Base-by-base conservation (phyloP, 1,139 yeast species). In the Scheffersomyces titani region DNA sequence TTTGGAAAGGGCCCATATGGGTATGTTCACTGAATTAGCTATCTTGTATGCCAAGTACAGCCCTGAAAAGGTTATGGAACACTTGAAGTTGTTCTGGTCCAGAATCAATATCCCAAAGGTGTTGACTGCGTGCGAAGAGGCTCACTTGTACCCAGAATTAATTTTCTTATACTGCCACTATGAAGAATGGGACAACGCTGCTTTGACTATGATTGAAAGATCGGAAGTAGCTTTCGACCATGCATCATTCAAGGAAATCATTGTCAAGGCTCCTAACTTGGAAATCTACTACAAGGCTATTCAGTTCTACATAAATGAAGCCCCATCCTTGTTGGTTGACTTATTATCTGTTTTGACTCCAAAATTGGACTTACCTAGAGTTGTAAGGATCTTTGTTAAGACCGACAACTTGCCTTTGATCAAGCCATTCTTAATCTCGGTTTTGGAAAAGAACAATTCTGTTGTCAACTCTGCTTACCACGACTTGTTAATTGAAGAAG, bases 171-270 rank as follows among this genome's bases (percentile, higher is more conserved):
- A 94, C 78, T 93, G 98, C 70, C 99, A 94, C 74, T 94, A 94
- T 72, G 99, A 94, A 73, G 99, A 96, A 79, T 96, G 98, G 97
- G 99, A 96, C 76, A 94, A 94, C 73, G 99, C 99, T 60, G 94
- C 98, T 49, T 83, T 94, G 73, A 88, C 98, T n/a, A 92, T 94
- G 94, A 94, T 94, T 81, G 97, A 94, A 73, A 92, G 87, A 71
- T 89, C 97, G 3, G 92, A 96, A 60, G 90, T 90, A 66, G 94
- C 97, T 19, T 93, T 94, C 70, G 99, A 96, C 66, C 99, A 94
- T 73, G 78, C 87, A 48, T 90, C 97, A 52, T 94, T 96, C 82
- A 94, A 94, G 80, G 98, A 94, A 71, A 88, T 94, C 57, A 82
- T 96, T 64, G 97, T 92, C 63, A 94, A 94, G 81, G 98, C 93